phyloP scores from a whole-genome alignment of 208 protist genomes.

The Leishmania mexicana region DNA sequence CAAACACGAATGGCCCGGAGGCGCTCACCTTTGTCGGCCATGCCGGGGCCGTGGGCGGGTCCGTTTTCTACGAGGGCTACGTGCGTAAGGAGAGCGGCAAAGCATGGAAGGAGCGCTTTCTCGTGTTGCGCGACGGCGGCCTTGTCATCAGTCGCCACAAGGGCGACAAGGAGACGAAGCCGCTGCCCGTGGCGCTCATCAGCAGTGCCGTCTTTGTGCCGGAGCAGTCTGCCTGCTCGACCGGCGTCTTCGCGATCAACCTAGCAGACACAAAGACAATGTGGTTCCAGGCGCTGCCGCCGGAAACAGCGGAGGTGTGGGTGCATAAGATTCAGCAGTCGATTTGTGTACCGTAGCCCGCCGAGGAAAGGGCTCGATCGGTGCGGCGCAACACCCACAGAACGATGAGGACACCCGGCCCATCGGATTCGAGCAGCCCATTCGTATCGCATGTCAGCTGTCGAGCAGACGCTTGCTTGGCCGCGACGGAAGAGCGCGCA shows the following conservation, averaged over 20 bases:
- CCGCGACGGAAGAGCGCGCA: background rate
- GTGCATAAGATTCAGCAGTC: slow-evolving; percentile 64
- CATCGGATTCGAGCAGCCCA: too few relatives aligned
- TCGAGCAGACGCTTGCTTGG: background rate
- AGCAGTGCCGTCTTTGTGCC: slow-evolving; percentile 76
- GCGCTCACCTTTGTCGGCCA: slow-evolving; percentile 42
- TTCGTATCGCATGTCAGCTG: background rate
- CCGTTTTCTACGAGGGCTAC: slow-evolving; percentile 47
- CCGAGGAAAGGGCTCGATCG: background rate
- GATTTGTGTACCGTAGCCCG: slow-evolving; percentile 47
- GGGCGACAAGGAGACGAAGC: slow-evolving; percentile 51
- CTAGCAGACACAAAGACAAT: slow-evolving; percentile 67
- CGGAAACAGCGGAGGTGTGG: slow-evolving; percentile 48
- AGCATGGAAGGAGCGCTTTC: slow-evolving; percentile 68
- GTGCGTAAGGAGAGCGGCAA: slow-evolving; percentile 59
- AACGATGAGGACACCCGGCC: background rate
- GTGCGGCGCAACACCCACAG: background rate
- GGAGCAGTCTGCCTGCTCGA: slow-evolving; percentile 54
- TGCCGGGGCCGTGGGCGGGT: slow-evolving; percentile 41
- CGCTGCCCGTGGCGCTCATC: slow-evolving; percentile 54
- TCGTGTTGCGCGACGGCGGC: slow-evolving; percentile 49
- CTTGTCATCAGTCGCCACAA: slow-evolving; percentile 55
- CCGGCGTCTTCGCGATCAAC: slow-evolving; percentile 77
- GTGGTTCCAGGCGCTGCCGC: slow-evolving; percentile 72
- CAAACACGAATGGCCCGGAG: slow-evolving; percentile 38